Percentiles rank a stretch among this genome's conserved stretches.
Evolutionary conservation across 164 flowering plant genomes (phyloP).

Genomic region (Nelumbo lutea): DNA sequence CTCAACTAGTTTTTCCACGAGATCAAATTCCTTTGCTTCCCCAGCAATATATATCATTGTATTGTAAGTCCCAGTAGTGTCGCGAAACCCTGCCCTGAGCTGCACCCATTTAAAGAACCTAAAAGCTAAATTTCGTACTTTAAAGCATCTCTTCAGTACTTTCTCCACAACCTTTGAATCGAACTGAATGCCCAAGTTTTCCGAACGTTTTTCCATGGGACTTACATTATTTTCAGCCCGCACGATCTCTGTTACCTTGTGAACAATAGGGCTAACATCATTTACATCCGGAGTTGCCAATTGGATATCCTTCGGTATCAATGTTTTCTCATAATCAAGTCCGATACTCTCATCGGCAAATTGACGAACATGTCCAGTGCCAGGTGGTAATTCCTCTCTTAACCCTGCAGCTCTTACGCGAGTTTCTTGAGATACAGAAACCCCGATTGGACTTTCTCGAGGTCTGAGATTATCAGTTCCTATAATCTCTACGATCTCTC

Average conservation of each 20-base stretch:
- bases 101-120: constrained; percentile 76
- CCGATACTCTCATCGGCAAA: constrained; percentile 25
- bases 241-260: constrained; percentile 50
- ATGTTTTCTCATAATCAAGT: constrained; percentile 8
- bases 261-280: constrained; percentile 63
- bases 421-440: constrained; percentile 17
- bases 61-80: constrained; percentile 53
- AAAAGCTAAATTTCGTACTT: constrained; percentile 57
- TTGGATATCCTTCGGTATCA: constrained; percentile 15
- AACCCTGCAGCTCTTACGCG: not conserved
- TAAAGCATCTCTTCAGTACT: constrained; percentile 78
- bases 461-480: constrained; percentile 29
- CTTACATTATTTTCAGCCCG: constrained; percentile 27
- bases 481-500: constrained; percentile 48
- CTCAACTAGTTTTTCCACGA: constrained; percentile 45
- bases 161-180: constrained; percentile 58
- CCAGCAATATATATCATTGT: constrained; percentile 67
- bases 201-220: constrained; percentile 58
- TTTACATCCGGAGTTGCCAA: constrained; percentile 9
- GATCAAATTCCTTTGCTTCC: constrained; percentile 52
- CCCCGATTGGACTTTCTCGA: constrained; percentile 18
- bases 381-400: not conserved
- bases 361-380: constrained; percentile 48
- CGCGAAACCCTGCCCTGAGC: constrained; percentile 39
- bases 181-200: constrained; percentile 29